A percentile compares a stretch with the other conserved stretches of the same genome.
These are phyloP conservation scores for Mycena filopes DNA, from an alignment of 768 basidiomycete genomes.

Conservation along the genomic window DNA sequence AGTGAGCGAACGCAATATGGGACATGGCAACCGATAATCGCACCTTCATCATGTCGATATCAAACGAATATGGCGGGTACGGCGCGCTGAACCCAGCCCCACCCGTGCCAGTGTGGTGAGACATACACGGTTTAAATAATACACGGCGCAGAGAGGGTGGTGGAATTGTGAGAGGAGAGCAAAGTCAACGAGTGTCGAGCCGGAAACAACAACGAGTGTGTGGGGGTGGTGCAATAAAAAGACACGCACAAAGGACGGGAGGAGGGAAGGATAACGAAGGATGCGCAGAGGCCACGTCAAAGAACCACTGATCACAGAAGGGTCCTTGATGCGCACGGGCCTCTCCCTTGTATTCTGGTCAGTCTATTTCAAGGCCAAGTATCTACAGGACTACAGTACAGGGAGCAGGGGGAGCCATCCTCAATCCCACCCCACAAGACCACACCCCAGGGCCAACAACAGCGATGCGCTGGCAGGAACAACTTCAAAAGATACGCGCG, in stretches of 20 bases:
- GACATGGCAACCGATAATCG: conserved; percentile 32
- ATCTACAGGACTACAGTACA: no score
- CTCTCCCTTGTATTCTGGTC: no score
- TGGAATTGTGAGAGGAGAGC: no score
- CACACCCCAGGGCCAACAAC: no score
- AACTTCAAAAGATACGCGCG: no score
- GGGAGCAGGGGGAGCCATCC: no score
- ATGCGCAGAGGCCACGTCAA: not conserved
- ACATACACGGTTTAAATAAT: not conserved
- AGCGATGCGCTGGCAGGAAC: no score
- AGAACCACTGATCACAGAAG: not conserved
- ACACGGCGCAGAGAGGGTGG: conserved; percentile 17
- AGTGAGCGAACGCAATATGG: conserved; percentile 1
- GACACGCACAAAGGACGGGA: conserved; percentile 43
- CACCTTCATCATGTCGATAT: conserved; percentile 95
- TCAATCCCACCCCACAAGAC: no score
- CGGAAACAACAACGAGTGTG: not conserved
- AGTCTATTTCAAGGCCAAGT: no score
- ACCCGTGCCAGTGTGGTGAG: conserved; percentile 59
- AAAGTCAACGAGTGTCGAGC: conserved; percentile 48
- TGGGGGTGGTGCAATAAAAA: conserved; percentile 34
- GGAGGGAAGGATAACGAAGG: conserved; percentile 22
- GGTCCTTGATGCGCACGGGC: no score
- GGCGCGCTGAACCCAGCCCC: conserved; percentile 73
- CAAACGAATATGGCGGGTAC: conserved; percentile 79